Evolutionary conservation across 345 rosid genomes (phyloP).

Genomic region (Iberis pinnata): DNA sequence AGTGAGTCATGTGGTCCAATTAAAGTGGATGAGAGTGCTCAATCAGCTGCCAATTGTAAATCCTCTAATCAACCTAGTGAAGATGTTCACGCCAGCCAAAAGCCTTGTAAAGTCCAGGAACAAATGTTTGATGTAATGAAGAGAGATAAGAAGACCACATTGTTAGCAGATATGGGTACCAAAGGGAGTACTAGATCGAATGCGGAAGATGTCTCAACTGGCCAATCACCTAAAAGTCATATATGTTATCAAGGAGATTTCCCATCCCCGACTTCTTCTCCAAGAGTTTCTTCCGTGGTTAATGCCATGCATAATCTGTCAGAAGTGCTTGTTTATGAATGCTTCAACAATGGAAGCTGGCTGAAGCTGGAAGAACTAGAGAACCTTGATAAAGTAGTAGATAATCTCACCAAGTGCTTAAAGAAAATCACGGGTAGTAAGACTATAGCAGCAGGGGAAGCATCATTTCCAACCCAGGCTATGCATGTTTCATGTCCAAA

Average conservation of each 20-base stretch:
- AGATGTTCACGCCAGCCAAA: slow-evolving; percentile 15
- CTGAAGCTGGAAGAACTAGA: slow-evolving; percentile 47
- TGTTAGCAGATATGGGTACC: slow-evolving; percentile 18
- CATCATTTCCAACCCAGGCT: slow-evolving; percentile 21
- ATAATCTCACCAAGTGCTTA: slow-evolving; percentile 51
- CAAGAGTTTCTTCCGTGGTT: slow-evolving; percentile 36
- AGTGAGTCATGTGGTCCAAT: not conserved
- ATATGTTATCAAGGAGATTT: slow-evolving; percentile 21
- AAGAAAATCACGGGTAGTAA: slow-evolving; percentile 30
- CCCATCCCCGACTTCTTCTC: slow-evolving; percentile 35
- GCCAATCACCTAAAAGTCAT: slow-evolving; percentile 21
- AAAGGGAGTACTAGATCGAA: slow-evolving; percentile 15
- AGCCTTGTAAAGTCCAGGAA: slow-evolving; percentile 15
- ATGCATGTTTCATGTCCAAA: slow-evolving; percentile 21
- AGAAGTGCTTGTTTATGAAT: slow-evolving; percentile 57
- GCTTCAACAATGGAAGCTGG: slow-evolving; percentile 43
- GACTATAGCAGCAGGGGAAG: slow-evolving; percentile 28
- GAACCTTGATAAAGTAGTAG: slow-evolving; percentile 49
- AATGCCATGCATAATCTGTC: slow-evolving; percentile 59
- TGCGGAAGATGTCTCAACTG: slow-evolving; percentile 24
- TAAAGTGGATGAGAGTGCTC: slow-evolving; percentile 7
- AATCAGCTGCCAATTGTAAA: slow-evolving; percentile 3
- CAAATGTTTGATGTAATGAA: slow-evolving; percentile 12
- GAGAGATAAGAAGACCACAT: slow-evolving; percentile 6
- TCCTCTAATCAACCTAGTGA: slow-evolving; percentile 20